phyloP scores from a whole-genome alignment of 148 eudicot genomes.

The Dianthus caryophyllus region DNA sequence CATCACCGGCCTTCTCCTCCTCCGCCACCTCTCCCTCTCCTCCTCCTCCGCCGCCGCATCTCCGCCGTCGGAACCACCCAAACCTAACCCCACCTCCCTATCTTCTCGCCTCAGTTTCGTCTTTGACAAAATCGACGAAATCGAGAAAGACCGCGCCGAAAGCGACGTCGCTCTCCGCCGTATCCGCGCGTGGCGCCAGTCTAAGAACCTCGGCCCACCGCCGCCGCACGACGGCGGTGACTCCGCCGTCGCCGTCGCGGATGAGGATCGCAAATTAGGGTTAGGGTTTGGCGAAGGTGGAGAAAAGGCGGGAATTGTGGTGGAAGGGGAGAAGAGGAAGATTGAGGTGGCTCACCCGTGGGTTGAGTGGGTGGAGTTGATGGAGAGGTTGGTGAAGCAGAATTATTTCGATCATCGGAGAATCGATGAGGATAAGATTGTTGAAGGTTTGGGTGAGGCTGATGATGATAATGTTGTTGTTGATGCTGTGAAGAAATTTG shows the following conservation, averaged over 20 bases:
- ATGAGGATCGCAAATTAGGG: neutral
- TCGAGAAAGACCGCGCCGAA: conserved; percentile 63
- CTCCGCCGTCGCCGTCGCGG: neutral
- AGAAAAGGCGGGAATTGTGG: neutral
- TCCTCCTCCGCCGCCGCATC: conserved; percentile 31
- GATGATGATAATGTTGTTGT: conserved; percentile 27
- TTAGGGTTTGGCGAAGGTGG: conserved; percentile 21
- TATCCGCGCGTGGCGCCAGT: conserved; percentile 81
- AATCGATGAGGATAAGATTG: conserved; percentile 70
- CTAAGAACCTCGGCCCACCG: conserved; percentile 37
- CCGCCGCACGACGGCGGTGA: neutral
- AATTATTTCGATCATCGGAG: conserved; percentile 76
- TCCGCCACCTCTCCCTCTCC: conserved; percentile 15
- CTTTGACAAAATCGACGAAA: conserved; percentile 87
- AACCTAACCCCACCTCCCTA: conserved; percentile 52
- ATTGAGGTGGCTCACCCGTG: conserved; percentile 77
- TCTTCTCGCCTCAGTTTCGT: conserved; percentile 85
- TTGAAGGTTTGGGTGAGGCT: conserved; percentile 48
- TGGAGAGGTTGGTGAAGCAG: conserved; percentile 87
- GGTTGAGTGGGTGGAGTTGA: conserved; percentile 85
- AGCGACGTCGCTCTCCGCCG: conserved; percentile 75
- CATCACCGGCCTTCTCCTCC: conserved; percentile 15
- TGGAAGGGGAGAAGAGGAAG: conserved; percentile 18
- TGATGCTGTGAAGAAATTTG: conserved; percentile 26
- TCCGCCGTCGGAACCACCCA: conserved; percentile 17